Percentiles rank a stretch among this genome's conserved stretches.
phyloP scores from a whole-genome alignment of 2,329 filamentous ascomycete species.

The Ceratocystis variospora region DNA sequence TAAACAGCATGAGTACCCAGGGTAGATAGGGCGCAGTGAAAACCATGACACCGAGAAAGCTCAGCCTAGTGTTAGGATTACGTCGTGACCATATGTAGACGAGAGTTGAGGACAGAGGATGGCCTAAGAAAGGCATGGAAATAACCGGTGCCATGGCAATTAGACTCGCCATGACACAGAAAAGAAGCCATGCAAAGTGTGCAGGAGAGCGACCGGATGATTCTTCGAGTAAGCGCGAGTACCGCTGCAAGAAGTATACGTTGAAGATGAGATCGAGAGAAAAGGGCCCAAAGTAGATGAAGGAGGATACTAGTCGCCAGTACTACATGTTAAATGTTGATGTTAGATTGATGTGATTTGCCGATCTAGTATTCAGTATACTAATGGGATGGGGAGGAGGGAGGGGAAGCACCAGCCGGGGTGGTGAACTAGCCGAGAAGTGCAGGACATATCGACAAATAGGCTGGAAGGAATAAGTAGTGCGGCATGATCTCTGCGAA shows the following conservation, averaged over 20 bases:
- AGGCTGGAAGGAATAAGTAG: too few relatives aligned
- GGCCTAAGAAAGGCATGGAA: constrained; percentile 87
- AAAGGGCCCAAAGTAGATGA: constrained; percentile 92
- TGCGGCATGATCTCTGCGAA: too few relatives aligned
- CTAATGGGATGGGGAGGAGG: neutral
- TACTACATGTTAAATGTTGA: constrained; percentile 43
- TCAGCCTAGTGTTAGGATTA: constrained; percentile 82
- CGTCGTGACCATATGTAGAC: constrained; percentile 97
- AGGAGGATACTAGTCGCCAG: constrained; percentile 91
- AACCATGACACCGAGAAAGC: constrained; percentile 74
- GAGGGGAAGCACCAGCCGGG: neutral
- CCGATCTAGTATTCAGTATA: too few relatives aligned
- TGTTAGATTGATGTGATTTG: neutral
- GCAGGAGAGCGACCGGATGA: constrained; percentile 83
- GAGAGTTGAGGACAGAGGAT: constrained; percentile 77
- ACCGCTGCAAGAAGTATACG: constrained; percentile 95
- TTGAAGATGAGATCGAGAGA: constrained; percentile 92
- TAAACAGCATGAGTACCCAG: constrained; percentile 91
- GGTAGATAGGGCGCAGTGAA: constrained; percentile 92
- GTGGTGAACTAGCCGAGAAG: neutral
- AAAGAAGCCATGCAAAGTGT: constrained; percentile 85
- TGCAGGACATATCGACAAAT: neutral
- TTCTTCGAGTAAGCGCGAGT: constrained; percentile 88
- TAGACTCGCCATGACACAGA: constrained; percentile 70
- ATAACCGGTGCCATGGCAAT: constrained; percentile 73